Evolutionary conservation across 164 flowering plant genomes (phyloP), one percentile per base, ranked within the genome.

Genomic region (Dillenia suffruticosa): DNA sequence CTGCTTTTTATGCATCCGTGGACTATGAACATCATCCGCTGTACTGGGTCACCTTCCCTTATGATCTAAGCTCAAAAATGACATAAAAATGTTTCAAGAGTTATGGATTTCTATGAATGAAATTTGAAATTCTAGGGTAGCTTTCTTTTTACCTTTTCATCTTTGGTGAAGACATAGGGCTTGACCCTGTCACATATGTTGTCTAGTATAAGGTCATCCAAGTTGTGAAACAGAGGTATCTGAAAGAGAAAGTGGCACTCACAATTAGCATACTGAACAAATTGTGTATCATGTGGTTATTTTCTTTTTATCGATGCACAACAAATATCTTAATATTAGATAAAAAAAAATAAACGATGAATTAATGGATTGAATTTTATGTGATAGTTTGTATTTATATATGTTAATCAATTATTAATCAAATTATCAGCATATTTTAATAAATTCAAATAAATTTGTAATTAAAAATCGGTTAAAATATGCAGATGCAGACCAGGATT

Each of bases 11-110:
- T 63, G 15, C 78, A 81, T 9, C 99, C 99, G 1, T 81, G 78
- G 6, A 88, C 82, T 0, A 94, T 76, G 74, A 94, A 94, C 51
- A 89, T 78, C 82, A 94, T 89, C 9, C 89, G 70, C 17, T 73
- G 88, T 62, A 94, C 99, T 0, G 97, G 96, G 46, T 91, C 95
- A 50, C 99, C 96, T 84, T 94, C 99, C 74, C 90, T 76, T n/a
- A 87, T 83, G 14, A 94, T 80, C 98, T 94, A 32, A 19, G 13
- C 12, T 14, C 5, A 1, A n/a, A 16, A 44, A 45, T 1, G 10
- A 3, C 1, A 6, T 46, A 1, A 17, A n/a, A 10, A 32, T 44
- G 51, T 32, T 57, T 50, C 53, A 50, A 14, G 53, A 50, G 16
- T 22, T 19, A 15, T 46, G 22, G 15, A 12, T 26, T 48, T 0